Evolutionary conservation across 2,329 filamentous ascomycete species (phyloP).

Genomic region (Purpureocillium lavendulum): DNA sequence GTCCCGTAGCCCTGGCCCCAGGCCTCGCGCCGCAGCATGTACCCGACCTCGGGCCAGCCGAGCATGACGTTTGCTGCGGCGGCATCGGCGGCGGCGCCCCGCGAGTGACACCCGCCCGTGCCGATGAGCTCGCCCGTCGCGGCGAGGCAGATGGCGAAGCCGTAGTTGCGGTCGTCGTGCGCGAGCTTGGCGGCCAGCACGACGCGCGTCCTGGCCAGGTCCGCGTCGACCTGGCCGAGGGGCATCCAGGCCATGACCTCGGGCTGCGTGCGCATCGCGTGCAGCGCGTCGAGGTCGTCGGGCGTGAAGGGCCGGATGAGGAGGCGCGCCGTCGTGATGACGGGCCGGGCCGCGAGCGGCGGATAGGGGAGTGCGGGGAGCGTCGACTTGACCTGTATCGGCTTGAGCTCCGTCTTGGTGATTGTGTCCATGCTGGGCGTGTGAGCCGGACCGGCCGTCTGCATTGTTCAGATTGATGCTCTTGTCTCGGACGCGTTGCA

Average conservation of each 20-base stretch:
- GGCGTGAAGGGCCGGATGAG: conserved; percentile 39
- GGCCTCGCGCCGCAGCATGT: conserved; percentile 39
- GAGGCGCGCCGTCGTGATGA: conserved; percentile 42
- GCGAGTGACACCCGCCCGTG: conserved; percentile 31
- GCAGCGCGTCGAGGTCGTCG: conserved; percentile 39
- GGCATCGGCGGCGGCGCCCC: conserved; percentile 16
- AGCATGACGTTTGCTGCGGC: too few species aligned
- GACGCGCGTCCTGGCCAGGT: conserved; percentile 30
- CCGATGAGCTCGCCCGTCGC: conserved; percentile 39
- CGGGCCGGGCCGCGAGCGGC: conserved; percentile 23
- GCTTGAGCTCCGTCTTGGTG: background rate
- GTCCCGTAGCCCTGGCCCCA: conserved; percentile 49
- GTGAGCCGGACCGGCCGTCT: too few species aligned
- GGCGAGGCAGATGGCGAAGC: conserved; percentile 40
- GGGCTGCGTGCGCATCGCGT: conserved; percentile 44
- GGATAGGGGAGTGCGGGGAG: conserved; percentile 33
- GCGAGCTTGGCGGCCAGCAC: conserved; percentile 32
- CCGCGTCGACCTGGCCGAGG: conserved; percentile 29
- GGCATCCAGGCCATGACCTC: conserved; percentile 54
- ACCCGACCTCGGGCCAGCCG: conserved; percentile 50
- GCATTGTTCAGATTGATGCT: too few species aligned
- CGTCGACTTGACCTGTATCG: conserved; percentile 33
- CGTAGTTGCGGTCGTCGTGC: conserved; percentile 41
- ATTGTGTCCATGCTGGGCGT: background rate
- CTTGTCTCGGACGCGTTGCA: too few species aligned